phyloP scores from a whole-genome alignment of 2,329 filamentous ascomycete species.

The Didymella pomorum region DNA sequence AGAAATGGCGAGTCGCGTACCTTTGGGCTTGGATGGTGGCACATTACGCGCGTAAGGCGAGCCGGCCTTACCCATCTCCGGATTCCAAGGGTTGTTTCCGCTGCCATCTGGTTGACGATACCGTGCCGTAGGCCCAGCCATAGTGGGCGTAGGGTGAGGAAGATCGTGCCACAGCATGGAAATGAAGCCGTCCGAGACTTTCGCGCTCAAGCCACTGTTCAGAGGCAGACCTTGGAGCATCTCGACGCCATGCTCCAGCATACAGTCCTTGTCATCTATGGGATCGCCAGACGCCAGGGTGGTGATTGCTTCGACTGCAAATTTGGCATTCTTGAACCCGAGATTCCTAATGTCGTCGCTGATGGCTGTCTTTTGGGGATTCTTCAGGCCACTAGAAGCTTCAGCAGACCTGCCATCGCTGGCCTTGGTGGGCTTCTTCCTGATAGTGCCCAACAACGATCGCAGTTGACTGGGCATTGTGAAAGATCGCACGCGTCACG shows the following conservation, averaged over 20 bases:
- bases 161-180: constrained; percentile 63
- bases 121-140: constrained; percentile 56
- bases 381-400: constrained; percentile 32
- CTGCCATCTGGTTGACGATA: constrained; percentile 51
- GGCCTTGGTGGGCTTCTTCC: constrained; percentile 56
- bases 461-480: constrained; percentile 51
- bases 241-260: constrained; percentile 59
- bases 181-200: constrained; percentile 61
- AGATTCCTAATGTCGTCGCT: constrained; percentile 66
- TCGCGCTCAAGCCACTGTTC: constrained; percentile 59
- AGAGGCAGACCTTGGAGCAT: constrained; percentile 61
- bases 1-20: constrained; percentile 34
- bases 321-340: constrained; percentile 54
- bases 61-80: constrained; percentile 63
- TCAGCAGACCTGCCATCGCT: constrained; percentile 57
- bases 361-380: constrained; percentile 37
- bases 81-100: constrained; percentile 61
- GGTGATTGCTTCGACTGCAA: constrained; percentile 65
- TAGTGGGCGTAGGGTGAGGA: constrained; percentile 59
- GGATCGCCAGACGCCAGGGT: constrained; percentile 70
- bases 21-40: constrained; percentile 60
- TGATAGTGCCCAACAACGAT: constrained; percentile 56
- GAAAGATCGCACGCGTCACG: constrained; percentile 7
- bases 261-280: constrained; percentile 65
- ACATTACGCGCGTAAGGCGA: constrained; percentile 66